Evolutionary conservation across 1,284 basidiomycete species (phyloP), one percentile per base, ranked within the genome.

Genomic region (Paramarasmius palmivorus): DNA sequence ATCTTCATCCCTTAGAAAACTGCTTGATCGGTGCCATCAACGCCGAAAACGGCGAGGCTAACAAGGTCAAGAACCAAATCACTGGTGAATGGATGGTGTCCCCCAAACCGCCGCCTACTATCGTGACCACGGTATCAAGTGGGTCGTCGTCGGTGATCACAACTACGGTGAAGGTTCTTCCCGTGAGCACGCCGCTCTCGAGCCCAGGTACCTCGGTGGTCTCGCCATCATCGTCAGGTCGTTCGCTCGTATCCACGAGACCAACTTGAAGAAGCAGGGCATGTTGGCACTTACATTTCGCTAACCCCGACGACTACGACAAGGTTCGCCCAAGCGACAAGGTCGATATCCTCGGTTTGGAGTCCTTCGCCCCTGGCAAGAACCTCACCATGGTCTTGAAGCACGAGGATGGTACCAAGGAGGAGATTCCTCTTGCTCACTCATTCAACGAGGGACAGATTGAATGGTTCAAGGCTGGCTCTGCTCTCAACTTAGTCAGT

Each of bases 161-260:
- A 98, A 98, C 85, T 98, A 98, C 76, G 95, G 96, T 69, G 96
- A 98, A 78, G 95, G 95, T 64, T 97, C 94, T 32, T 97, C 95
- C 57, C 93, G 95, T 74, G 95, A 98, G 75, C 95, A 97, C 77
- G 96, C 95, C 64, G 96, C 95, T 54, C 90, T 98, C 54, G 95
- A 98, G 79, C 95, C 96, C 45, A 91, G 96, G 57, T 98, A 89
- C 87, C 88, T 98, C 61, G 95, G 95, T 67, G 95, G 94, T 64
- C 81, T 91, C 56, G 96, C 96, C 45, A 92, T 98, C 77, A 96
- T 99, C 73, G 90, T 90, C 67, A 87, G 93, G 68, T 93, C 90
- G 36, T 97, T 97, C 73, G 95, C 95, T 48, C 93, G 95, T 78
- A 98, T 98, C 76, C 95, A 98, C 79, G 94, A 98, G 84, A 92